Evolutionary conservation across 2,329 filamentous ascomycete species (phyloP).

Genomic region (Ramularia collo-cygni): DNA sequence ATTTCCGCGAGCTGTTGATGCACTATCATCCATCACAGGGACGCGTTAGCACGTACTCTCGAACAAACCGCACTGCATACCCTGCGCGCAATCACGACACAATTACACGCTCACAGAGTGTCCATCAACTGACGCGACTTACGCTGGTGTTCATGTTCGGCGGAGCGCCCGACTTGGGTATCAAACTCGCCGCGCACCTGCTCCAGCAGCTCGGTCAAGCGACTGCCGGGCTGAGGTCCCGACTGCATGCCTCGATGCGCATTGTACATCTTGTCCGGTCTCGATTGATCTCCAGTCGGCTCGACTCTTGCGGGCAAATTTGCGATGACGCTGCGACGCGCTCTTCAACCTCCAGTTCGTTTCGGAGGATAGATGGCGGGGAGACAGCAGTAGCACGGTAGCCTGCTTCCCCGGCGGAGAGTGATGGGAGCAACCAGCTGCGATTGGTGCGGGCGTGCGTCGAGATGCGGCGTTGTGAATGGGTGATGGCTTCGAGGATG

Average conservation of each 20-base stretch:
- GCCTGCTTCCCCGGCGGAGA: slow-evolving; percentile 2
- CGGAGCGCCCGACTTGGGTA: slow-evolving; percentile 60
- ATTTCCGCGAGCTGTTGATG: slow-evolving; percentile 89
- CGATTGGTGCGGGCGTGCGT: slow-evolving; percentile 2
- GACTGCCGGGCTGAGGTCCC: slow-evolving; percentile 57
- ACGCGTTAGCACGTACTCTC: slow-evolving; percentile 11
- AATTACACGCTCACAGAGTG: too few species aligned
- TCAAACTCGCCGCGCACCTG: slow-evolving; percentile 89
- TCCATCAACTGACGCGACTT: slow-evolving; percentile 50
- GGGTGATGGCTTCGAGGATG: background rate
- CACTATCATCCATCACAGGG: slow-evolving; percentile 49
- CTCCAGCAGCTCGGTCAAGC: slow-evolving; percentile 86
- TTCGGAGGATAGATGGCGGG: slow-evolving; percentile 1
- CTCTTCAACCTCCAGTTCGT: background rate
- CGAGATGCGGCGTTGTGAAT: slow-evolving; percentile 4
- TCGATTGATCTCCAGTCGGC: slow-evolving; percentile 10
- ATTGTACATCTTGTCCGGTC: slow-evolving; percentile 62
- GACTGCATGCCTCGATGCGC: slow-evolving; percentile 73
- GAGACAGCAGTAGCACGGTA: slow-evolving; percentile 1
- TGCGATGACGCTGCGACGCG: background rate
- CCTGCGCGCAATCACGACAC: too few species aligned
- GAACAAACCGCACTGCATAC: slow-evolving; percentile 1
- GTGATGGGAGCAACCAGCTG: background rate
- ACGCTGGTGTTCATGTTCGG: slow-evolving; percentile 92
- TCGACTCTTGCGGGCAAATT: background rate